Evolutionary conservation across 2,329 filamentous ascomycete species (phyloP), one percentile per base, ranked within the genome.

Genomic region (Clonostachys byssicola): DNA sequence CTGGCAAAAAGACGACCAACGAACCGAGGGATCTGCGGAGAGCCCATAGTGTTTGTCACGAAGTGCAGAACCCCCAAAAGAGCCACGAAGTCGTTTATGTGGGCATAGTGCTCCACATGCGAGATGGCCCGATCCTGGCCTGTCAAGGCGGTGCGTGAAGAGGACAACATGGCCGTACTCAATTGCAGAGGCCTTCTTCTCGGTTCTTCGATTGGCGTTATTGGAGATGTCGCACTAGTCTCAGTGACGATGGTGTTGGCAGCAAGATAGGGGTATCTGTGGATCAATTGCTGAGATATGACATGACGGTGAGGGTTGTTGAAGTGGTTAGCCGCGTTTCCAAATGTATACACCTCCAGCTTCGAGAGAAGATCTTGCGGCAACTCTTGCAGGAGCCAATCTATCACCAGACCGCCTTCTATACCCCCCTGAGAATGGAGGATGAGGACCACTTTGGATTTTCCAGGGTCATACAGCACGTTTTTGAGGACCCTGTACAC

Each of bases 31-130:
- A 84, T 73, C 41, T 72, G 63, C 18, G 61, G 65, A 1, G 61
- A 64, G 16, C 56, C 58, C 59, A 67, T 62, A 13, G 48, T 52
- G 45, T 77, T 74, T 30, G 67, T 73, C 3, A 74, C 72, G 58
- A 88, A 90, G 60, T 88, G 78, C 35, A 92, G 70, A 6, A 91
- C 81, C 2, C 89, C 89, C 76, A 86, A 89, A 10, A 83, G 69
- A 5, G 87, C 78, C 3, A 92, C 87, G 54, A 89, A 88, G 56
- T 94, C 89, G 14, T 74, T 77, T 9, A 76, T 77, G 59, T 92
- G 87, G 4, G 84, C 85, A 57, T 92, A 94, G 63, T 94, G 89
- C 64, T 94, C 89, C 38, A 94, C 85, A 53, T 91, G 77, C 6
- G 78, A 74, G 45, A 92, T 83, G 4, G 78, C 78, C 39, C 71